Percentiles rank a stretch among this genome's conserved stretches.
These are phyloP conservation scores for Nemania sp. DNA, from an alignment of 2,329 filamentous ascomycete species.

Conservation along the genomic window DNA sequence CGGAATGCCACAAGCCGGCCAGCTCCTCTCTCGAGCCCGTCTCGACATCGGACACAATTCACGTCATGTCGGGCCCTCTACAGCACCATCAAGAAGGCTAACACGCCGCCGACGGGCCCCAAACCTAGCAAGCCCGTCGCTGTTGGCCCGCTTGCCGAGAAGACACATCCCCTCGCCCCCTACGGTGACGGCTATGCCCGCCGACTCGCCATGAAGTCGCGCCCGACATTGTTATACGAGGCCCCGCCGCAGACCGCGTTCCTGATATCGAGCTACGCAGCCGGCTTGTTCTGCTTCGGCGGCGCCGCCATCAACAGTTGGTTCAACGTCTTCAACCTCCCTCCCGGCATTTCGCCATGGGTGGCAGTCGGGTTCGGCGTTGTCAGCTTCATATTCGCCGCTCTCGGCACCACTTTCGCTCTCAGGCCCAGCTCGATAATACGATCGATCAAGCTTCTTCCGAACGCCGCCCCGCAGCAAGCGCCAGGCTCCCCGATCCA, in stretches of 20 bases:
- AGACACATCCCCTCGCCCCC: constrained; percentile 34
- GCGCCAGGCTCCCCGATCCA: not conserved
- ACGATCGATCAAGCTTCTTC: constrained; percentile 60
- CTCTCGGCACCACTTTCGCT: constrained; percentile 64
- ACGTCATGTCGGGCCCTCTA: constrained; percentile 10
- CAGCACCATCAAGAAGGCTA: not conserved
- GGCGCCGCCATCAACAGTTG: constrained; percentile 58
- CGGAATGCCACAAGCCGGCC: constrained; percentile 10
- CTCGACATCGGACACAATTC: constrained; percentile 22
- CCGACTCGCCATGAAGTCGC: constrained; percentile 59
- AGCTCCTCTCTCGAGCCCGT: constrained; percentile 15
- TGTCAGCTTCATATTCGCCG: constrained; percentile 63
- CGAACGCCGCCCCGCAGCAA: constrained; percentile 11
- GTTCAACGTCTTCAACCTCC: constrained; percentile 52
- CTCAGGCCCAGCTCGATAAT: constrained; percentile 63
- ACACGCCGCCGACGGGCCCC: constrained; percentile 1
- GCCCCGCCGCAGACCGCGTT: constrained; percentile 67
- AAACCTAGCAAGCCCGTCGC: constrained; percentile 4
- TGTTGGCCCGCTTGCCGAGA: constrained; percentile 3
- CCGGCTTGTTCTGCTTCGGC: constrained; percentile 57
- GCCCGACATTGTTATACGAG: constrained; percentile 66
- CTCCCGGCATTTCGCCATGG: constrained; percentile 59
- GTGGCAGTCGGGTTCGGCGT: constrained; percentile 61
- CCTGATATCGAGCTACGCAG: constrained; percentile 62
- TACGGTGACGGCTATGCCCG: constrained; percentile 56